phyloP scores from a whole-genome alignment of 1,284 basidiomycete species.

The Papiliotrema terrestris region DNA sequence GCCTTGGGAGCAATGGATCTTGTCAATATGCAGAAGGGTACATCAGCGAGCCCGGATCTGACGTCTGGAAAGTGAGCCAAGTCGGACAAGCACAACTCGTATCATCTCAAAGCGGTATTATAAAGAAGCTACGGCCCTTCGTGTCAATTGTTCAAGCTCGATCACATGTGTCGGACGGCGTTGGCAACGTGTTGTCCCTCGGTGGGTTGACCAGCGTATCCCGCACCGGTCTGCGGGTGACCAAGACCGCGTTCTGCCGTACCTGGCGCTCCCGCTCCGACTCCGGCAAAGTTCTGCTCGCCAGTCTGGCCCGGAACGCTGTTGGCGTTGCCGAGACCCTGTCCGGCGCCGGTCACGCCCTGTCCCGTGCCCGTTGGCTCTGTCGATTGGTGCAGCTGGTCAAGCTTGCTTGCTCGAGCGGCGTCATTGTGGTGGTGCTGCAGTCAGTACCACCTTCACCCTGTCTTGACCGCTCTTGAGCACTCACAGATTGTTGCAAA shows the following conservation, averaged over 20 bases:
- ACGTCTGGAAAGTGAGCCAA: too few relatives aligned
- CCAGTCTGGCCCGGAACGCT: background rate
- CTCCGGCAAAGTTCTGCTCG: conserved; percentile 1
- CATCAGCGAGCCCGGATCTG: too few relatives aligned
- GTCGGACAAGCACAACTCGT: too few relatives aligned
- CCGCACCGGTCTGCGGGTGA: background rate
- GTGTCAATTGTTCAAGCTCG: background rate
- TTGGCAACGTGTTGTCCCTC: conserved; percentile 13
- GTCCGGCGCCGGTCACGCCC: conserved; percentile 2
- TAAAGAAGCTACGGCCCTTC: background rate
- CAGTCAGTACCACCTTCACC: background rate
- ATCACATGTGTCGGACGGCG: conserved; percentile 12
- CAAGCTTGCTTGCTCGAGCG: conserved; percentile 16
- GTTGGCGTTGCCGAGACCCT: conserved; percentile 2
- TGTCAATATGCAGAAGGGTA: too few relatives aligned
- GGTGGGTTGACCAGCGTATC: background rate
- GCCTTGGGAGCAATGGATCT: too few relatives aligned
- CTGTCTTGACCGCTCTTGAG: too few relatives aligned
- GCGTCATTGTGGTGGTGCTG: conserved; percentile 20
- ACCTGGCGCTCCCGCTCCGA: background rate
- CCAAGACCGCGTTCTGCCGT: background rate
- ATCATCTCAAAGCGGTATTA: background rate
- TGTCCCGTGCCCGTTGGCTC: too few relatives aligned
- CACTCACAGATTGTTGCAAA: conserved; percentile 21
- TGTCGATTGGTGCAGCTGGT: conserved; percentile 8